Percentiles rank a stretch among this genome's conserved stretches.
Evolutionary conservation across 106 monocot species (phyloP).

Genomic region (Dendrobium chrysotoxum): DNA sequence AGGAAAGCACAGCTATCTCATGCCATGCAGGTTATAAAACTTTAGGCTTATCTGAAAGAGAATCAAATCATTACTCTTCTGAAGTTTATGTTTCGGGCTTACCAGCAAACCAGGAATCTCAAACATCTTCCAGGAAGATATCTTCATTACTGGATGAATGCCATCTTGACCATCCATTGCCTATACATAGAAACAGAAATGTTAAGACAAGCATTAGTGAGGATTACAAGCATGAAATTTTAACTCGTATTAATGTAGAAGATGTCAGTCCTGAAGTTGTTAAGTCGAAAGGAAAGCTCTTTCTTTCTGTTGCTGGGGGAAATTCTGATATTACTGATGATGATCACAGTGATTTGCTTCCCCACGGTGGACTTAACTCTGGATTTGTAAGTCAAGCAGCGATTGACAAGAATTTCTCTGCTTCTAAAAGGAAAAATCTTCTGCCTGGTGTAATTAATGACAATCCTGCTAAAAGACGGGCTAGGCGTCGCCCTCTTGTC

Average conservation of each 20-base stretch:
- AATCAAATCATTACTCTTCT: constrained; percentile 18
- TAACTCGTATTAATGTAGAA: constrained; percentile 40
- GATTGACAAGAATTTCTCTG: constrained; percentile 12
- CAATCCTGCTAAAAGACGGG: constrained; percentile 46
- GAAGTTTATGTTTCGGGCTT: constrained; percentile 11
- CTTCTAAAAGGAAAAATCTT: constrained; percentile 45
- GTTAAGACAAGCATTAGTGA: constrained; percentile 25
- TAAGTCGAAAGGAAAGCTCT: constrained; percentile 38
- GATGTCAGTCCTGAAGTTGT: constrained; percentile 50
- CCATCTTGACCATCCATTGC: constrained; percentile 6
- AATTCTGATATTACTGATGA: constrained; percentile 19
- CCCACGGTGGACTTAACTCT: constrained; percentile 6
- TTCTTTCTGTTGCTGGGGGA: constrained; percentile 20
- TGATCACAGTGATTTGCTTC: constrained; percentile 17
- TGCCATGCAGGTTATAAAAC: constrained; percentile 16
- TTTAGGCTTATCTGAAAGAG: constrained; percentile 16
- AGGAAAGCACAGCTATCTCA: constrained; percentile 12
- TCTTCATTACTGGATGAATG: constrained; percentile 16
- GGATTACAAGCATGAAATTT: constrained; percentile 30
- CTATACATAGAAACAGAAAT: constrained; percentile 18
- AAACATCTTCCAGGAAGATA: constrained; percentile 22
- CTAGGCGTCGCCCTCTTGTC: constrained; percentile 53
- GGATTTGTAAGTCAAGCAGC: constrained; percentile 13
- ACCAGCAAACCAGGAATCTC: constrained; percentile 18
- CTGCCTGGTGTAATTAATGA: constrained; percentile 27